These are phyloP conservation scores for Colletotrichum falcatum DNA, from an alignment of 2,329 filamentous ascomycete genomes.

Conservation along the genomic window DNA sequence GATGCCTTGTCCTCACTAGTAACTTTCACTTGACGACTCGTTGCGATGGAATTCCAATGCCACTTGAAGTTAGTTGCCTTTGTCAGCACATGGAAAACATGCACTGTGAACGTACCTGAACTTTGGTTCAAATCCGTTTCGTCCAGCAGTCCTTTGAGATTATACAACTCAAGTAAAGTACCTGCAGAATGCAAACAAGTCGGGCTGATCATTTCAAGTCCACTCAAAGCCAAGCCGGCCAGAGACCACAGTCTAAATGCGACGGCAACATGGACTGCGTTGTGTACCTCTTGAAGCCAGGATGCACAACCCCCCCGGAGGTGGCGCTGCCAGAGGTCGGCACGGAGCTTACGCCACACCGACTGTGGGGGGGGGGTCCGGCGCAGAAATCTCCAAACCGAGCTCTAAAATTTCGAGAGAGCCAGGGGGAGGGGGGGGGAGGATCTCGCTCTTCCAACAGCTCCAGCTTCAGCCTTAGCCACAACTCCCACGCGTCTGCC, in stretches of 20 bases:
- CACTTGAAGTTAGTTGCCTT: not conserved
- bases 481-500: slow-evolving; percentile 8
- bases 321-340: slow-evolving; percentile 29
- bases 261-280: not conserved
- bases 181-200: not conserved
- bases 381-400: slow-evolving; percentile 33
- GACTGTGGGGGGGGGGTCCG: slow-evolving; percentile 36
- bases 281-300: not conserved
- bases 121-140: not conserved
- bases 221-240: not conserved
- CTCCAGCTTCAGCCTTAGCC: not conserved
- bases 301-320: slow-evolving; percentile 4
- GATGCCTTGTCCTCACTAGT: not conserved
- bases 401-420: slow-evolving; percentile 35
- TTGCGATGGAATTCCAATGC: not conserved
- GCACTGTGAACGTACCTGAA: not conserved
- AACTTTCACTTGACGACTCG: not conserved
- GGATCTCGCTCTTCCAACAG: slow-evolving; percentile 15
- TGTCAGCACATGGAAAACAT: not conserved
- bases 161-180: not conserved
- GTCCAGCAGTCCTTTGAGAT: not conserved
- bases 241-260: not conserved
- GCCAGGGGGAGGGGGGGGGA: not conserved
- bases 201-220: not conserved
- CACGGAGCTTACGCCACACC: slow-evolving; percentile 39